Evolutionary conservation across 2,329 filamentous ascomycete species (phyloP), one percentile per base, ranked within the genome.

Genomic region (Alternaria sp.): DNA sequence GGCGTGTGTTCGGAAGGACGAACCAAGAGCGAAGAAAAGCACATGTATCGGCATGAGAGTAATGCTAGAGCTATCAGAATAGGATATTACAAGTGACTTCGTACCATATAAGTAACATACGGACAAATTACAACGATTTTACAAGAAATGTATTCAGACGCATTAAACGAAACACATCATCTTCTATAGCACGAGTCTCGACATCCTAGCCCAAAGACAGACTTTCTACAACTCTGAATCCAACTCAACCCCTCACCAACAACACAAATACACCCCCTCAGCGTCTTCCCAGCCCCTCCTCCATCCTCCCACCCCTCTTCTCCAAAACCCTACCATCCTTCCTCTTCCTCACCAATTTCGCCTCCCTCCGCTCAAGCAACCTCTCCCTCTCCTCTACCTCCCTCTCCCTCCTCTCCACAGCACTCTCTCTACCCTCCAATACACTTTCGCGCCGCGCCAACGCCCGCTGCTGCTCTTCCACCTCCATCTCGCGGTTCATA

Each of bases 71-170:
- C 15, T 36, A 10, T 17, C 36, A 17, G 32, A 17, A 3, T 11
- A 11, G 4, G 1, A 6, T 1, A 17, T 40, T 6, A 40, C 9
- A 11, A 40, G 2, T 17, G 0, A 2, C 1, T 17, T 17, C 17
- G 36, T 40, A 17, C 11, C 4, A 17, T 11, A 5, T 10, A n/a
- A 1, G 4, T 17, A 40, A 40, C 3, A 40, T 0, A 9, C 1
- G 4, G 15, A 36, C 7, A 7, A 17, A 3, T 17, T 5, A 6
- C 15, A 3, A 17, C 1, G 2, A 40, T n/a, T 17, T 15, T 3
- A 17, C 32, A 17, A 40, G 8, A 10, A 40, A 3, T 17, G 32
- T 10, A 40, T 10, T 2, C 15, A n/a, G 1, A 0, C 1, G 3
- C 25, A 17, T 40, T 6, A 0, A 11, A 17, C 36, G 1, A 40